These are phyloP conservation scores for Colletotrichum liriopes DNA, from an alignment of 2,329 filamentous ascomycete genomes.

Conservation along the genomic window DNA sequence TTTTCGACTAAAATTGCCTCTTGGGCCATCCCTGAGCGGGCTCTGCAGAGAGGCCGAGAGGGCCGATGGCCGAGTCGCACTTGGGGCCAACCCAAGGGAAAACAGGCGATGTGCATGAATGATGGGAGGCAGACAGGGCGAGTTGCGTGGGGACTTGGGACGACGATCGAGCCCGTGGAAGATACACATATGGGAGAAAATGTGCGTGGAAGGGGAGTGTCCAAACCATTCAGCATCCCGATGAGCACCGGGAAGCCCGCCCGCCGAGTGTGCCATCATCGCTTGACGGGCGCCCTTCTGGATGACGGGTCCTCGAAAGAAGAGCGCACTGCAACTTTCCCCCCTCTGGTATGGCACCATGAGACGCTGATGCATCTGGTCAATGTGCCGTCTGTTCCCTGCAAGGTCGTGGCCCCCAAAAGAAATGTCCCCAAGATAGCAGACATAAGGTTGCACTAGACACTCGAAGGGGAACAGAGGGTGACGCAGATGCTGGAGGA, in stretches of 20 bases:
- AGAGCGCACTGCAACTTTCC: not conserved
- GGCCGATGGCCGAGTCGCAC: constrained; percentile 41
- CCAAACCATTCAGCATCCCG: not conserved
- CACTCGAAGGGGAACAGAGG: constrained; percentile 23
- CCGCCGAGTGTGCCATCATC: constrained; percentile 19
- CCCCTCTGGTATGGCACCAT: not conserved
- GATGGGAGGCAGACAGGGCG: not conserved
- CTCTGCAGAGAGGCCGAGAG: constrained; percentile 37
- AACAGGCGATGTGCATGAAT: constrained; percentile 40
- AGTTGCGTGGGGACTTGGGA: constrained; percentile 21
- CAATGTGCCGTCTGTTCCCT: constrained; percentile 20
- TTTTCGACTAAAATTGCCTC: constrained; percentile 42
- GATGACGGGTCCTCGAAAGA: constrained; percentile 7
- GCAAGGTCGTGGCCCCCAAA: constrained; percentile 25
- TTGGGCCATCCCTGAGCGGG: constrained; percentile 40
- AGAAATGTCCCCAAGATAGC: constrained; percentile 7
- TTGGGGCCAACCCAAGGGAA: constrained; percentile 22
- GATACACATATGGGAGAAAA: not conserved
- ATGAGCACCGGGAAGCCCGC: constrained; percentile 13
- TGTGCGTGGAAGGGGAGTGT: not conserved
- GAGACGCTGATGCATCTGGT: constrained; percentile 8
- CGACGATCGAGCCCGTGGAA: constrained; percentile 22
- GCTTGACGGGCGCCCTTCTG: constrained; percentile 21
- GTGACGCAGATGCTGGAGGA: constrained; percentile 24
- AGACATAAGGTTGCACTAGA: not conserved